These are phyloP conservation scores for Adenanthera pavonina DNA, from an alignment of 306 rosid species.

Conservation along the genomic window DNA sequence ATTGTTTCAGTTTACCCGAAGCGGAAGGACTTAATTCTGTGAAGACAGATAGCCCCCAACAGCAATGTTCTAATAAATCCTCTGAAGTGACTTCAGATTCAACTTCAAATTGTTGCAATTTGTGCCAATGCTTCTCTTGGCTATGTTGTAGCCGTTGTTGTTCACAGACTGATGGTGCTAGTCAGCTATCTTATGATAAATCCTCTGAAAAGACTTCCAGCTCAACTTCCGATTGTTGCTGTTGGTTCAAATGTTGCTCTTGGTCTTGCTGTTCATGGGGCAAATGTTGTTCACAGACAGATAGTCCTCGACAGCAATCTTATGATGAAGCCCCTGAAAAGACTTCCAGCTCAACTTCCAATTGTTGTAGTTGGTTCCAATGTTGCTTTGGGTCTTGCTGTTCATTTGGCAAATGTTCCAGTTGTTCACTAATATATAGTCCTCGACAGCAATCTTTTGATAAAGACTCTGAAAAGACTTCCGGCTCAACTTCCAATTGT, in stretches of 20 bases:
- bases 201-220: constrained; percentile 30
- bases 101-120: constrained; percentile 27
- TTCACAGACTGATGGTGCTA: constrained; percentile 10
- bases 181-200: not conserved
- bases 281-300: constrained; percentile 21
- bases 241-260: constrained; percentile 42
- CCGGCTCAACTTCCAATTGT: constrained; percentile 26
- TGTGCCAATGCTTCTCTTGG: constrained; percentile 39
- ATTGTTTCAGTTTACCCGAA: constrained; percentile 57
- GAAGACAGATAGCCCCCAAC: constrained; percentile 35
- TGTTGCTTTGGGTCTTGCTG: constrained; percentile 44
- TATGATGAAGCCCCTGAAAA: not conserved
- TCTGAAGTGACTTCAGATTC: constrained; percentile 26
- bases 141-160: not conserved
- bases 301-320: not conserved
- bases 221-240: constrained; percentile 8
- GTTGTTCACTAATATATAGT: constrained; percentile 7
- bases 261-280: constrained; percentile 43
- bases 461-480: constrained; percentile 19
- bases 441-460: constrained; percentile 29
- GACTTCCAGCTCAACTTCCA: constrained; percentile 27
- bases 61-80: constrained; percentile 24
- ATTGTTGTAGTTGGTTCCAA: constrained; percentile 34
- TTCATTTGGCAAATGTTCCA: constrained; percentile 29
- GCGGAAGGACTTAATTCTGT: constrained; percentile 21